Conservation (phyloP, 2,329 filamentous ascomycete genomes). For the Talaromyces verruculosus region DNA sequence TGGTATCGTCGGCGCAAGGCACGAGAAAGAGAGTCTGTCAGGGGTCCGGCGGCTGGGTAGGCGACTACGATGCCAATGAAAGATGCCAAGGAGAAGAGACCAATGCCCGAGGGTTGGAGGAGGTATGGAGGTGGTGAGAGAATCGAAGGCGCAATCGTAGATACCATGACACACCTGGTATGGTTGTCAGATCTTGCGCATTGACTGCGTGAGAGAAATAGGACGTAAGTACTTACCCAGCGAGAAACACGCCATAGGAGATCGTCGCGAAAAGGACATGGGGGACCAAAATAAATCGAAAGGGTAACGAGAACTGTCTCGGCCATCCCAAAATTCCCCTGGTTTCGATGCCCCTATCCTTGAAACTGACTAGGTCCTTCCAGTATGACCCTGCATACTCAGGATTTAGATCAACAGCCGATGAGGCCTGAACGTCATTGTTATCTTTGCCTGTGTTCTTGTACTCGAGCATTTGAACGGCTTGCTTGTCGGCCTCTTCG, state of each 20-base stretch:
- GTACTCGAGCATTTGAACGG: neutral
- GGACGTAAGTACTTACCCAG: constrained; percentile 25
- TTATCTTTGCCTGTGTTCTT: neutral
- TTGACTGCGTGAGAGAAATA: neutral
- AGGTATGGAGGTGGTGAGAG: constrained; percentile 36
- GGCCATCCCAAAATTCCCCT: constrained; percentile 23
- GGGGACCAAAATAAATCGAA: constrained; percentile 29
- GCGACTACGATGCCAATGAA: constrained; percentile 43
- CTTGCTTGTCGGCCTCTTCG: constrained; percentile 27
- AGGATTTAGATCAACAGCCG: constrained; percentile 20
- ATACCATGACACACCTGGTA: constrained; percentile 24
- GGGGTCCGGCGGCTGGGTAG: constrained; percentile 40
- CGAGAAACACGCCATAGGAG: constrained; percentile 32
- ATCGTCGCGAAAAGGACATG: constrained; percentile 29
- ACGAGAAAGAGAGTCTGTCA: constrained; percentile 43
- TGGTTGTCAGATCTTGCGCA: neutral
- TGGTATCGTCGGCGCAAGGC: constrained; percentile 35
- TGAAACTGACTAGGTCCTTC: constrained; percentile 31
- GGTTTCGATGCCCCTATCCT: constrained; percentile 25
- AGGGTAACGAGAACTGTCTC: constrained; percentile 26
- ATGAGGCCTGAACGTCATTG: neutral
- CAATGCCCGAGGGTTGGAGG: constrained; percentile 30
- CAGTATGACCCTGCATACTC: constrained; percentile 31
- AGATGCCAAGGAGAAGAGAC: constrained; percentile 34
- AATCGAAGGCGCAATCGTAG: constrained; percentile 30